Base-by-base conservation (phyloP, 129 eudicot species). In the Arctium minus region DNA sequence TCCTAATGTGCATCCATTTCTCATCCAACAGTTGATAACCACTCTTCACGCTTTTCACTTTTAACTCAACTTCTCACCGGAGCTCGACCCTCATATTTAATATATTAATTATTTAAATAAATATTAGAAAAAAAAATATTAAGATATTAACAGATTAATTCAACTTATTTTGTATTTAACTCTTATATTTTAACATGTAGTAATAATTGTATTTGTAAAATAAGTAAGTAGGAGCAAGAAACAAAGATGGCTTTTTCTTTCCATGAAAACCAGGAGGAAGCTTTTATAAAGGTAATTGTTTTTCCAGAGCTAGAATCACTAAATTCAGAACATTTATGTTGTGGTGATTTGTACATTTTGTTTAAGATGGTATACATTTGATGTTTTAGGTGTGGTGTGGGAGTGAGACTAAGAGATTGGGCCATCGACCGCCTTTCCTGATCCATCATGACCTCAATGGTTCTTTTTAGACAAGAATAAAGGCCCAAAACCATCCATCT, bases 251-350 rank as follows among this genome's bases (percentile, higher is more conserved):
- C 87, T 72, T 87, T 87, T 69, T 82, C 86, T 82, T 83, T 74
- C 56, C 92, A 83, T 86, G 85, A 88, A 86, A 88, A 86, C 86
- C 88, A 81, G 89, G 92, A 73, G 62, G 84, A 80, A 35, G 76
- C 84, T 77, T 83, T 86, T 56, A 69, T 65, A 39, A 60, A 74
- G 60, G 32, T 53, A 27, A 11, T 72, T 69, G 56, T 64, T 60
- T 42, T 72, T 72, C 79, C 86, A 72, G 83, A 42, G 7, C 39
- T 73, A 48, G 13, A 73, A 5, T 78, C 48, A 42, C 75, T 79
- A 64, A 79, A 73, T 18, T 17, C 76, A 42, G 35, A 10, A 64
- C 39, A 56, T 2, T 13, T 11, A 68, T 29, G 29, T 30, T 46
- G 15, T 9, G 29, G 76, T 75, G 3, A 46, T 5, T 75, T 82